These are phyloP conservation scores for Trichoderma guizhouense DNA, from an alignment of 2,329 filamentous ascomycete species.

Conservation along the genomic window DNA sequence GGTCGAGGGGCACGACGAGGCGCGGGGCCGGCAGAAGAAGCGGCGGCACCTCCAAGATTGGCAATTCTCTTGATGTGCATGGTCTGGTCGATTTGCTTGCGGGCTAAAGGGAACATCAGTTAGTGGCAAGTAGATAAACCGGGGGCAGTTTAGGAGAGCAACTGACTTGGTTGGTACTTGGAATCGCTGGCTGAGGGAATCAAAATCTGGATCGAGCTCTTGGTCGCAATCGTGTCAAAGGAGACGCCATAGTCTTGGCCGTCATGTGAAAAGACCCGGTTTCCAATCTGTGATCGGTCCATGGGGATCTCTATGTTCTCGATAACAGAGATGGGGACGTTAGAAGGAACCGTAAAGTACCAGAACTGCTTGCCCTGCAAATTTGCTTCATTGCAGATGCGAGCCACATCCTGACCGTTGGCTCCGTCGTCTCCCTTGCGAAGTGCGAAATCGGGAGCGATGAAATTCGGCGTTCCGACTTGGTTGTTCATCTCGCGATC, in stretches of 20 bases:
- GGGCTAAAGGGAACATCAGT: constrained; percentile 24
- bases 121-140: not conserved
- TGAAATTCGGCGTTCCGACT: constrained; percentile 43
- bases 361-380: constrained; percentile 71
- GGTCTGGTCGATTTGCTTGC: constrained; percentile 52
- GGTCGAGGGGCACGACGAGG: constrained; percentile 53
- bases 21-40: constrained; percentile 38
- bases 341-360: constrained; percentile 73
- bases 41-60: constrained; percentile 45
- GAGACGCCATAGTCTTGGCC: constrained; percentile 61
- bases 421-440: constrained; percentile 44
- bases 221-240: constrained; percentile 50
- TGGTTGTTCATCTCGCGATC: constrained; percentile 31
- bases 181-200: constrained; percentile 55
- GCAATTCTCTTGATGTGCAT: constrained; percentile 64
- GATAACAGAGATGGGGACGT: constrained; percentile 64
- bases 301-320: constrained; percentile 61
- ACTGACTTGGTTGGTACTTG: constrained; percentile 54
- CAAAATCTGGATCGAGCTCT: constrained; percentile 54
- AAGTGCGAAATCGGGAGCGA: constrained; percentile 52
- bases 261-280: constrained; percentile 58
- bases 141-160: not conserved
- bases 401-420: constrained; percentile 45
- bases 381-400: constrained; percentile 56
- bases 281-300: constrained; percentile 50